Evolutionary conservation across 371 early-diverging fungal genomes (phyloP).

Genomic region (Blakeslea trispora): DNA sequence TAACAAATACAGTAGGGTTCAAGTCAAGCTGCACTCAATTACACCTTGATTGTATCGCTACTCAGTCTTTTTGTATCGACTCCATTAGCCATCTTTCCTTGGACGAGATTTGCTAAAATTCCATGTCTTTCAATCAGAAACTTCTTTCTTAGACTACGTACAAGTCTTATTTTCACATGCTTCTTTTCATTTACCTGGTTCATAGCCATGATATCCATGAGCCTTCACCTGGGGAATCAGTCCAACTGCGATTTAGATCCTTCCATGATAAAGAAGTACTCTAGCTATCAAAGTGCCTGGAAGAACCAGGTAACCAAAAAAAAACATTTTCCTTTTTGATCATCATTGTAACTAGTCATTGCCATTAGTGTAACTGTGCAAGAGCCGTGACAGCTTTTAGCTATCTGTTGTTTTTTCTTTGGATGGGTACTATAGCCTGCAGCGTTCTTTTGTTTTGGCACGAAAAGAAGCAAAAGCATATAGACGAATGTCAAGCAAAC

Average conservation of each 20-base stretch:
- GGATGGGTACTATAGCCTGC: slow-evolving; percentile 10
- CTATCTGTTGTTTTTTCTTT: slow-evolving; percentile 22
- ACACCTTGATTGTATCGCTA: slow-evolving; percentile 30
- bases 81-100: slow-evolving; percentile 35
- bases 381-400: slow-evolving; percentile 26
- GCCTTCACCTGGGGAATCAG: slow-evolving; percentile 34
- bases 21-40: slow-evolving; percentile 44
- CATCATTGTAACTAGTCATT: not conserved
- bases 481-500: not conserved
- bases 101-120: slow-evolving; percentile 11
- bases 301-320: slow-evolving; percentile 37
- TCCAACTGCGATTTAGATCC: slow-evolving; percentile 30
- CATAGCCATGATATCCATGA: slow-evolving; percentile 42
- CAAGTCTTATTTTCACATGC: slow-evolving; percentile 38
- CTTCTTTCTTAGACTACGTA: slow-evolving; percentile 44
- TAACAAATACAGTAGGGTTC: no score
- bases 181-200: slow-evolving; percentile 43
- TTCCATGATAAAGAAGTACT: slow-evolving; percentile 16
- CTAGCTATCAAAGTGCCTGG: slow-evolving; percentile 33
- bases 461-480: slow-evolving; percentile 27
- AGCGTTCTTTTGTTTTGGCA: slow-evolving; percentile 27
- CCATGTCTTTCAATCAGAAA: slow-evolving; percentile 19
- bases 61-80: slow-evolving; percentile 30
- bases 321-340: not conserved
- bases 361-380: slow-evolving; percentile 29